Evolutionary conservation across 768 basidiomycete genomes (phyloP), one percentile per base, ranked within the genome.

Genomic region (Fibroporia radiculosa): DNA sequence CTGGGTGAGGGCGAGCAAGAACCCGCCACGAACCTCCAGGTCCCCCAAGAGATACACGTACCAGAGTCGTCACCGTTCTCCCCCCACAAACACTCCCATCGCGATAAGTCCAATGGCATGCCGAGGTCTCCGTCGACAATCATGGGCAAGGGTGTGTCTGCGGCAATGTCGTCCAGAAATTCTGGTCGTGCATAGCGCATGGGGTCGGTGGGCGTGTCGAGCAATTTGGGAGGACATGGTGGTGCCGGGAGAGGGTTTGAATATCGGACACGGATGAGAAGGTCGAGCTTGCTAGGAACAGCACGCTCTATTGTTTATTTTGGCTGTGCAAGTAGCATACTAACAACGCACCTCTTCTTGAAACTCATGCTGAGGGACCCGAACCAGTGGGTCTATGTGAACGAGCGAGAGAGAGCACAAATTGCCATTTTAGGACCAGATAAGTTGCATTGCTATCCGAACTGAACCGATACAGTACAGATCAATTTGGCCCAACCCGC

Each of bases 61-160:
- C 88, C 68, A 42, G 76, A 72, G 63, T 84, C 78, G 58, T 82
- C 75, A 2, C 73, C 84, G 33, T 78, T 78, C 48, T 90, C 86
- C 40, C 85, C 80, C 89, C 86, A 93, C 14, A 95, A 66, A 27
- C 78, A 84, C 44, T 84, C 82, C 74, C 82, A 93, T 44, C 74
- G 77, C 14, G 85, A 84, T 37, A 95, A 67, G 60, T 98, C 90
- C 20, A 99, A 65, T 0, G 93, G 93, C 93, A 99, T 93, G 0
- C 96, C 96, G 53, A 84, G 84, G 61, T 99, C 96, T 1, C 89
- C 90, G 55, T 99, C 96, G 1, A 97, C 84, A 52, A 98, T 84
- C 90, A 98, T 93, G 0, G 96, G 95, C 16, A 96, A 62, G 0
- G 87, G 84, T 10, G 81, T 78, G 38, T 90, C 88, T 42, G 81